These are phyloP conservation scores for Knufia petricola DNA, from an alignment of 2,329 filamentous ascomycete species.

Conservation along the genomic window DNA sequence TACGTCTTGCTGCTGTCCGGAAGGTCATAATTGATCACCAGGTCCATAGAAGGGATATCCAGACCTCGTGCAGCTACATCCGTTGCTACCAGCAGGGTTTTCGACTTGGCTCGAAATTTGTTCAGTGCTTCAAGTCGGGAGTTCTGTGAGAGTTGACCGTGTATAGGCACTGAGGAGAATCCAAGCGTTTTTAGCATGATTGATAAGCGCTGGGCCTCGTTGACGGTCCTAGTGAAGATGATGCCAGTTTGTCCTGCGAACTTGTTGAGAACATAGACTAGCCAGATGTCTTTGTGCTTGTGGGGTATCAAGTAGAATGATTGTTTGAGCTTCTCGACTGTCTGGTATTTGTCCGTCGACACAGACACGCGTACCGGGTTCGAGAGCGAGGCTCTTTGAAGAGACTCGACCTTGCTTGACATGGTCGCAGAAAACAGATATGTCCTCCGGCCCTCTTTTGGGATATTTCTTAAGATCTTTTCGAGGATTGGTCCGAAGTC, in stretches of 20 bases:
- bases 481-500: conserved; percentile 89
- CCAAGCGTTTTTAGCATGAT: conserved; percentile 75
- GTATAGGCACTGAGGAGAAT: conserved; percentile 82
- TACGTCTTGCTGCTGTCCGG: conserved; percentile 83
- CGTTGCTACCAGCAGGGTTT: conserved; percentile 82
- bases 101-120: conserved; percentile 74
- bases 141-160: conserved; percentile 84
- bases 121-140: conserved; percentile 76
- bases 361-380: conserved; percentile 79
- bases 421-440: conserved; percentile 93
- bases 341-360: conserved; percentile 76
- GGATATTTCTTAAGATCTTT: conserved; percentile 84
- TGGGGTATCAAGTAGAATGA: conserved; percentile 79
- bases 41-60: conserved; percentile 78
- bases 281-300: conserved; percentile 79
- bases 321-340: conserved; percentile 79
- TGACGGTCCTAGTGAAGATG: conserved; percentile 84
- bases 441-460: conserved; percentile 62
- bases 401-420: conserved; percentile 81
- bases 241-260: conserved; percentile 78
- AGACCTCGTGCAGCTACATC: conserved; percentile 85
- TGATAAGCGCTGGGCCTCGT: conserved; percentile 77
- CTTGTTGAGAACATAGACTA: conserved; percentile 78
- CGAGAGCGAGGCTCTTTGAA: conserved; percentile 79
- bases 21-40: conserved; percentile 76